Conservation (phyloP, 768 basidiomycete genomes). For the Russula lepida region DNA sequence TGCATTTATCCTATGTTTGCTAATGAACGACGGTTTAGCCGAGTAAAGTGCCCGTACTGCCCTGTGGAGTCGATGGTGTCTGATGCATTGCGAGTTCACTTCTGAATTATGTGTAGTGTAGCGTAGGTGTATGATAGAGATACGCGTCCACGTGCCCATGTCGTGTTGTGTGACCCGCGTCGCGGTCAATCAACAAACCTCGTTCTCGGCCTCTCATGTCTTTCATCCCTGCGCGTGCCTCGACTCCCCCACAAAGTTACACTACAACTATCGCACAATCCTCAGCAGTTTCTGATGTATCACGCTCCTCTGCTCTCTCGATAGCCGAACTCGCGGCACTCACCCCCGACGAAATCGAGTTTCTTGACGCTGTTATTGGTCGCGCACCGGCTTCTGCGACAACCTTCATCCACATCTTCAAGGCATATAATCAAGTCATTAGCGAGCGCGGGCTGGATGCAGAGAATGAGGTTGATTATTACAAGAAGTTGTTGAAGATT, state of each 20-base stretch:
- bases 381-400: slow-evolving; percentile 61
- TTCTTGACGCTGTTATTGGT: slow-evolving; percentile 67
- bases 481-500: slow-evolving; percentile 74
- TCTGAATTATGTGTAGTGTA: slow-evolving; percentile 32
- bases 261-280: slow-evolving; percentile 20
- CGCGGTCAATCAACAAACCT: background rate
- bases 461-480: slow-evolving; percentile 69
- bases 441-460: slow-evolving; percentile 68
- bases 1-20: slow-evolving; percentile 39
- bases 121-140: background rate
- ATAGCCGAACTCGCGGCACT: slow-evolving; percentile 27
- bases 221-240: slow-evolving; percentile 30
- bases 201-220: slow-evolving; percentile 24
- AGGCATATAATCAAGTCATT: slow-evolving; percentile 75
- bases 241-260: slow-evolving; percentile 21
- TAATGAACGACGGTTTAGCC: slow-evolving; percentile 75
- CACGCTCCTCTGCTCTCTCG: slow-evolving; percentile 20
- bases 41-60: slow-evolving; percentile 96
- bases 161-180: background rate
- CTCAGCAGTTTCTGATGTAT: slow-evolving; percentile 22
- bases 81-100: slow-evolving; percentile 55
- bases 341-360: slow-evolving; percentile 45
- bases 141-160: slow-evolving; percentile 9
- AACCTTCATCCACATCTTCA: slow-evolving; percentile 74
- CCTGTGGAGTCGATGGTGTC: slow-evolving; percentile 63